A percentile compares a stretch with the other conserved stretches of the same genome.
These are phyloP conservation scores for Pseudophaeomoniella oleicola DNA, from an alignment of 2,329 filamentous ascomycete species.

Conservation along the genomic window DNA sequence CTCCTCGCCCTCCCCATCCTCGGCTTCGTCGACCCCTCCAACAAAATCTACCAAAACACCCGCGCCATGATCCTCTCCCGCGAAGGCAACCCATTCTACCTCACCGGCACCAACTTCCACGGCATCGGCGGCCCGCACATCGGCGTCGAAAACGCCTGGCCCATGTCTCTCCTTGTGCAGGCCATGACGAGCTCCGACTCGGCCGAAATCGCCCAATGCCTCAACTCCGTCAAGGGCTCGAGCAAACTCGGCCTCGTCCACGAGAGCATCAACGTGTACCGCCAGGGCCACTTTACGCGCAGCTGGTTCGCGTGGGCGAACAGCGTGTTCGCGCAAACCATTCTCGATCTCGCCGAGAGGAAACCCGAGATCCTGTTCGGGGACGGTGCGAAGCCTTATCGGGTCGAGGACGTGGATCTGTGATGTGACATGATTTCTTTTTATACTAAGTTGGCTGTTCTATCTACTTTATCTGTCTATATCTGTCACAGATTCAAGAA, in stretches of 20 bases:
- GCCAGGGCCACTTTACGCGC: conserved; percentile 55
- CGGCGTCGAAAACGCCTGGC: conserved; percentile 84
- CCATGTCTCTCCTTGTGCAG: conserved; percentile 86
- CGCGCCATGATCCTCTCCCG: conserved; percentile 66
- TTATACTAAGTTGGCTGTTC: no score
- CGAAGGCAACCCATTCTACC: conserved; percentile 73
- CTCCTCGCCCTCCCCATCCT: conserved; percentile 45
- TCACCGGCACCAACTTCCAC: conserved; percentile 60
- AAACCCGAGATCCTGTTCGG: conserved; percentile 82
- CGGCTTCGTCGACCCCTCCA: conserved; percentile 41
- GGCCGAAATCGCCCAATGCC: conserved; percentile 57
- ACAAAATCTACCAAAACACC: conserved; percentile 75
- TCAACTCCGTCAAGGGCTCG: conserved; percentile 61
- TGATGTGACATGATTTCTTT: no score
- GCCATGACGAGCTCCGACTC: conserved; percentile 75
- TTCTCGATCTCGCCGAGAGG: conserved; percentile 73
- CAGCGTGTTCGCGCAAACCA: conserved; percentile 84
- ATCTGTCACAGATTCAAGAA: no score
- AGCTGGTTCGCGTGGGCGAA: conserved; percentile 99
- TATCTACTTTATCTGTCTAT: no score
- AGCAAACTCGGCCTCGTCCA: conserved; percentile 71
- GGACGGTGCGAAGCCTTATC: conserved; percentile 24
- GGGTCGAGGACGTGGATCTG: no score
- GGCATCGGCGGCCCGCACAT: conserved; percentile 78
- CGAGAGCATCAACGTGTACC: conserved; percentile 78